A percentile compares a stretch with the other conserved stretches of the same genome.
Conservation (phyloP, 768 basidiomycete species). For the Lactifluus echinatus region DNA sequence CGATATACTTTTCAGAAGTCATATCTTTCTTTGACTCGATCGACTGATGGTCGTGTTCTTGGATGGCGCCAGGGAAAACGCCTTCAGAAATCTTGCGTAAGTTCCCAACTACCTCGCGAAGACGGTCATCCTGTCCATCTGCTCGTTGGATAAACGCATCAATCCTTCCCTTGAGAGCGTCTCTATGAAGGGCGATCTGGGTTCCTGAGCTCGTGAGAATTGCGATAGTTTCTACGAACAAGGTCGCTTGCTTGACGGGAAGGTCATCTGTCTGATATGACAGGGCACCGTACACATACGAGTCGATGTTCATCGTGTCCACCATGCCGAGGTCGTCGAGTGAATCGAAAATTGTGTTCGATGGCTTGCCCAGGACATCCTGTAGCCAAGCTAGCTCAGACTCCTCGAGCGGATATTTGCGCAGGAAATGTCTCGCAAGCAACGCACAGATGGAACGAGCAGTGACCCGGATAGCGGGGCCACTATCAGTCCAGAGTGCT, state of each 20-base stretch:
- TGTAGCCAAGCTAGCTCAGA: constrained; percentile 6
- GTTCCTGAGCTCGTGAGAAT: neutral
- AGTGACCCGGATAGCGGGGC: neutral
- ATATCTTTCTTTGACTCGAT: neutral
- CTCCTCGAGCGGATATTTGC: neutral
- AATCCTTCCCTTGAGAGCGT: neutral
- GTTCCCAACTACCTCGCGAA: constrained; percentile 20
- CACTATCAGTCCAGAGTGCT: neutral
- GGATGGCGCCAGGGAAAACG: neutral
- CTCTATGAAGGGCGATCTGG: neutral
- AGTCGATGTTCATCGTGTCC: constrained; percentile 1
- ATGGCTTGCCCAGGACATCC: neutral
- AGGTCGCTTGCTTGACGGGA: neutral
- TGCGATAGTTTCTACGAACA: constrained; percentile 3
- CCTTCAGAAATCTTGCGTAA: neutral
- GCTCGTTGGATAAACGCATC: neutral
- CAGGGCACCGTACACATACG: neutral
- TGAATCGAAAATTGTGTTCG: neutral
- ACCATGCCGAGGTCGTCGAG: neutral
- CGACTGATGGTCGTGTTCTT: neutral
- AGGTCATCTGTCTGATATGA: neutral
- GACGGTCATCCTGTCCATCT: constrained; percentile 19
- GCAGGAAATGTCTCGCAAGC: constrained; percentile 3
- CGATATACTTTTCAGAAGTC: neutral
- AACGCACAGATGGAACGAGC: constrained; percentile 8